Evolutionary conservation across 2,329 filamentous ascomycete genomes (phyloP).

Genomic region (Cytospora piceicola): DNA sequence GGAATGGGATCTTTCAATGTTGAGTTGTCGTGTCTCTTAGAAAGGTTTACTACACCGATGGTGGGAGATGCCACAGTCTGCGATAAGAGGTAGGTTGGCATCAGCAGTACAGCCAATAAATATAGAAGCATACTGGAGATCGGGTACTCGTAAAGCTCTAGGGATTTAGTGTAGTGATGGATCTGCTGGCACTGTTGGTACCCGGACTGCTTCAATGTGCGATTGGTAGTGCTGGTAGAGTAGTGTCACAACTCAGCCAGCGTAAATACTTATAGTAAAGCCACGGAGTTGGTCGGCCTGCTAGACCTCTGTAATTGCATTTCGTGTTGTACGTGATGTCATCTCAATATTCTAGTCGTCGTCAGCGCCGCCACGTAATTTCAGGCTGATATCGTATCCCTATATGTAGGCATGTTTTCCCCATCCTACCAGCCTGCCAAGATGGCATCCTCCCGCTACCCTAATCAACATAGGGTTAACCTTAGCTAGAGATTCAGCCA

Average conservation of each 20-base stretch:
- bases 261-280: no score
- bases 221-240: no score
- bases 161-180: background rate
- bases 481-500: no score
- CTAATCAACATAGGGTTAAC: no score
- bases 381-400: background rate
- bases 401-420: background rate
- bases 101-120: conserved; percentile 1
- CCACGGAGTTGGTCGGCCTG: no score
- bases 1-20: conserved; percentile 30
- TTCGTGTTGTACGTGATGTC: no score
- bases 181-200: background rate
- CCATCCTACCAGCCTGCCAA: no score
- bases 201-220: no score
- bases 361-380: background rate
- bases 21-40: background rate
- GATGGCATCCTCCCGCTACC: no score
- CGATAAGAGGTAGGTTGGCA: conserved; percentile 5
- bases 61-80: background rate
- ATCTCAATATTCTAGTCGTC: background rate
- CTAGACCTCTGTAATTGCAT: background rate
- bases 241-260: no score
- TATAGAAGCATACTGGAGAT: conserved; percentile 9
- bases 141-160: background rate
- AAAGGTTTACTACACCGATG: no score